phyloP scores from a whole-genome alignment of 495 filamentous ascomycete genomes.

The Physcia stellaris region DNA sequence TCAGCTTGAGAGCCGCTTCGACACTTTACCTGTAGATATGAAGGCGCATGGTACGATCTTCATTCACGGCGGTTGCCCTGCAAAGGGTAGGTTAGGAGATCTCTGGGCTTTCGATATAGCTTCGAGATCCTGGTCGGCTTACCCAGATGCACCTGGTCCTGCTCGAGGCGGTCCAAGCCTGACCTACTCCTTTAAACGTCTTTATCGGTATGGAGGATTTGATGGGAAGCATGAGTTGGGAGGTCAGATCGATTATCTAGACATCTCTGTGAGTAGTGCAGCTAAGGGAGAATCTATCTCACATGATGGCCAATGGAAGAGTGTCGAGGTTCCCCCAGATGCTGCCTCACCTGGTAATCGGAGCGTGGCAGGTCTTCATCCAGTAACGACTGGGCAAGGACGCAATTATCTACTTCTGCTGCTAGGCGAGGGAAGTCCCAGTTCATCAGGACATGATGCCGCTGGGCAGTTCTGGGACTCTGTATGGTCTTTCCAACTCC shows the following conservation, averaged over 20 bases:
- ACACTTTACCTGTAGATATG: neutral
- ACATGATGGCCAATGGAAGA: conserved; percentile 13
- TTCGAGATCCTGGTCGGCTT: conserved; percentile 43
- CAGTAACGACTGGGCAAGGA: conserved; percentile 35
- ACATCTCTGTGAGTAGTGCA: conserved; percentile 7
- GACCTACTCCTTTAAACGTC: conserved; percentile 34
- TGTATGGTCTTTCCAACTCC: conserved; percentile 61
- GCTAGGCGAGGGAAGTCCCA: conserved; percentile 54
- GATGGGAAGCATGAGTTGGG: conserved; percentile 52
- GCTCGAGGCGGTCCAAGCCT: conserved; percentile 51
- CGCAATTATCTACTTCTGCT: conserved; percentile 48
- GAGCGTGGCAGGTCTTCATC: conserved; percentile 33
- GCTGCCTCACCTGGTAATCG: conserved; percentile 21
- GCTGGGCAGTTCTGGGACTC: conserved; percentile 57
- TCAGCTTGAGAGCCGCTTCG: conserved; percentile 6
- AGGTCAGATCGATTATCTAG: conserved; percentile 40
- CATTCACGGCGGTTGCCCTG: conserved; percentile 57
- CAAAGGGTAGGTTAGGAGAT: conserved; percentile 44
- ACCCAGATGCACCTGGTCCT: conserved; percentile 45
- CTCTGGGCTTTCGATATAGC: conserved; percentile 59
- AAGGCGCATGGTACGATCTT: conserved; percentile 44
- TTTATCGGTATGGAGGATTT: conserved; percentile 66
- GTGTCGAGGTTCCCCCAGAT: neutral
- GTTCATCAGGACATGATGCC: conserved; percentile 45
- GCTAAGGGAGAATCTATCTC: conserved; percentile 11